Evolutionary conservation across 805 yeast species (phyloP), one percentile per base, ranked within the genome.

Genomic region (Starmerella etchellsii): DNA sequence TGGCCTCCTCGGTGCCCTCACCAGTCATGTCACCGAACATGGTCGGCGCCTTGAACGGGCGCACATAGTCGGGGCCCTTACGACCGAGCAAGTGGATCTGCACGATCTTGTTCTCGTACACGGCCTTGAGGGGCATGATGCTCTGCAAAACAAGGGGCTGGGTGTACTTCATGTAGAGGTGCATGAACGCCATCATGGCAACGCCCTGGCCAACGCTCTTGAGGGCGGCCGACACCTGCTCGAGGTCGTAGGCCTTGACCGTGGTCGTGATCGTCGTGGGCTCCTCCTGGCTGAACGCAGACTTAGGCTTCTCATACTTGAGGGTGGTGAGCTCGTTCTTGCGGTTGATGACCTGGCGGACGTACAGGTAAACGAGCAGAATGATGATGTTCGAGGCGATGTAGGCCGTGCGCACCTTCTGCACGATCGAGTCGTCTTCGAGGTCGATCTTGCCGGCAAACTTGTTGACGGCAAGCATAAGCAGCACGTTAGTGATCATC

Each of bases 171-270:
- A 91, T 76, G 76, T 88, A 88, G 48, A 91, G 58, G 65, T 91
- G 98, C 97, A 88, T 87, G 77, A 88, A 81, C 21, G 80, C 94
- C 87, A 91, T 87, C 94, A 91, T 84, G 55, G 94, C 95, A 53
- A 87, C 60, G 50, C 93, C 81, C 49, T 93, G 81, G 70, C 79
- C 77, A 52, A 84, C 73, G 50, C 93, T 75, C 65, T 81, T 84
- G 63, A 87, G 71, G 45, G 84, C 77, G 39, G 74, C 46, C 62
- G 81, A 76, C 47, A 88, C 72, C 68, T 88, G 95, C 59, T 76
- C 71, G 61, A 87, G 73, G 64, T 91, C 98, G 69, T 91, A 91
- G 54, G 91, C 95, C 69, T 76, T 83, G 39, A 97, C 88, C 51
- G 95, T 84, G 50, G 88, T 82, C 48, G 81, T 81, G 46, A 85